These are phyloP conservation scores for Nitzschia putrida DNA, from an alignment of 108 stramenopile species.

Conservation along the genomic window DNA sequence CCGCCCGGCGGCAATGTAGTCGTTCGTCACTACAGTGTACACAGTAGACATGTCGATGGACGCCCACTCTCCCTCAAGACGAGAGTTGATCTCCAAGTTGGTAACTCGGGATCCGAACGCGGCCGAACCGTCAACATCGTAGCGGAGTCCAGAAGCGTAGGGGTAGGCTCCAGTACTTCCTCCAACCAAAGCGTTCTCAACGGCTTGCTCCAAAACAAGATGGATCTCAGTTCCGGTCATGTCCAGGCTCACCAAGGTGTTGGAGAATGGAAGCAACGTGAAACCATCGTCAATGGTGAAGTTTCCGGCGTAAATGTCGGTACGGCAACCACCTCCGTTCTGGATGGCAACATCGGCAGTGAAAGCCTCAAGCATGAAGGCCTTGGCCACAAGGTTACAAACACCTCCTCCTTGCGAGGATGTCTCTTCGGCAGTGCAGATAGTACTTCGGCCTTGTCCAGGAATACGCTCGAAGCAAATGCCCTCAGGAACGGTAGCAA, in stretches of 20 bases:
- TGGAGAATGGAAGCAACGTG: slow-evolving; percentile 51
- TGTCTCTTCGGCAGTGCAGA: slow-evolving; percentile 15
- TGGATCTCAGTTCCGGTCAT: slow-evolving; percentile 48
- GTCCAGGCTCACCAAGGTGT: slow-evolving; percentile 46
- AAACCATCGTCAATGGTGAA: slow-evolving; percentile 40
- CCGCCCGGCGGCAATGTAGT: slow-evolving; percentile 43
- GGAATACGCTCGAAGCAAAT: no score
- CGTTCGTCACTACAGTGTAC: slow-evolving; percentile 52
- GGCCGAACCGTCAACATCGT: slow-evolving; percentile 27
- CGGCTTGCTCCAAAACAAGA: slow-evolving; percentile 49
- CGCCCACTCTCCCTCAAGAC: slow-evolving; percentile 39
- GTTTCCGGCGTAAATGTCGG: slow-evolving; percentile 38
- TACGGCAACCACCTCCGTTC: slow-evolving; percentile 48
- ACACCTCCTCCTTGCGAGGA: slow-evolving; percentile 42
- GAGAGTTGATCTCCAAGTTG: slow-evolving; percentile 49
- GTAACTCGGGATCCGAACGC: slow-evolving; percentile 24
- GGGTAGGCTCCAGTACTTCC: slow-evolving; percentile 43
- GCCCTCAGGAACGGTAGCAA: no score
- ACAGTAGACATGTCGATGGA: slow-evolving; percentile 27
- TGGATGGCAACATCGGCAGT: no score
- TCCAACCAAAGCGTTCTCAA: slow-evolving; percentile 8
- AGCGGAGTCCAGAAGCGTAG: slow-evolving; percentile 54
- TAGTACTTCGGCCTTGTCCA: no score
- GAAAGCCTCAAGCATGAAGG: slow-evolving; percentile 34
- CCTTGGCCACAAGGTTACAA: slow-evolving; percentile 50